Percentiles rank a stretch among this genome's conserved stretches.
phyloP scores from a whole-genome alignment of 1,284 basidiomycete genomes.

The Takashimella tepidaria region DNA sequence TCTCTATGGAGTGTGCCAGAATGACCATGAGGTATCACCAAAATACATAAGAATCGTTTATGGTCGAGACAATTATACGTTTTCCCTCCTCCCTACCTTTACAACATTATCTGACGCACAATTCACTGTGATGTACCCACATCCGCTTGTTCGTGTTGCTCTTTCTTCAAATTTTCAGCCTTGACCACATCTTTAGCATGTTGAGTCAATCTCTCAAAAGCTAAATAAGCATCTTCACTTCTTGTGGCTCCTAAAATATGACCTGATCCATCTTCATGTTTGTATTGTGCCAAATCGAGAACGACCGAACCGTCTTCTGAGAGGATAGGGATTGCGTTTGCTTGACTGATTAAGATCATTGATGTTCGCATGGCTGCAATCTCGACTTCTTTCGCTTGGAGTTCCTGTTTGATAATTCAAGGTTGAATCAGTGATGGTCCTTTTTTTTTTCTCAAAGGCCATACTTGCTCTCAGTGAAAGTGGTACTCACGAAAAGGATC shows the following conservation, averaged over 20 bases:
- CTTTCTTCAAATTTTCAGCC: constrained; percentile 8
- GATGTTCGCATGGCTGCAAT: constrained; percentile 24
- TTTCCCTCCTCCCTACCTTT: too few species aligned
- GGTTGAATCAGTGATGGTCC: too few species aligned
- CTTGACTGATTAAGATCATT: constrained; percentile 3
- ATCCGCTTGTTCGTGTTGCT: not conserved
- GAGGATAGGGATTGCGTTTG: not conserved
- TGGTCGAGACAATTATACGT: too few species aligned
- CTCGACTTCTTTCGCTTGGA: constrained; percentile 28
- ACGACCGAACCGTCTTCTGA: not conserved
- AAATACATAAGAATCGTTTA: too few species aligned
- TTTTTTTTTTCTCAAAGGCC: too few species aligned
- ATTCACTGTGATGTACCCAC: too few species aligned
- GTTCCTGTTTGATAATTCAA: constrained; percentile 19
- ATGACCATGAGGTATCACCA: too few species aligned
- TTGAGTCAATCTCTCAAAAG: constrained; percentile 14
- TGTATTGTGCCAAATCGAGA: not conserved
- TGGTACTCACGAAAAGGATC: constrained; percentile 28
- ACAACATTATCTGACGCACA: too few species aligned
- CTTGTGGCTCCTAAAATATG: not conserved
- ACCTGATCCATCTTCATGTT: not conserved
- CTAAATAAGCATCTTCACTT: constrained; percentile 11
- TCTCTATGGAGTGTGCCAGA: too few species aligned
- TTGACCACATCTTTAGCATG: constrained; percentile 25
- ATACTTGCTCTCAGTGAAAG: too few species aligned